Base-by-base conservation (phyloP, 1,284 basidiomycete genomes). In the Leccinum brunneo-olivaceum region DNA sequence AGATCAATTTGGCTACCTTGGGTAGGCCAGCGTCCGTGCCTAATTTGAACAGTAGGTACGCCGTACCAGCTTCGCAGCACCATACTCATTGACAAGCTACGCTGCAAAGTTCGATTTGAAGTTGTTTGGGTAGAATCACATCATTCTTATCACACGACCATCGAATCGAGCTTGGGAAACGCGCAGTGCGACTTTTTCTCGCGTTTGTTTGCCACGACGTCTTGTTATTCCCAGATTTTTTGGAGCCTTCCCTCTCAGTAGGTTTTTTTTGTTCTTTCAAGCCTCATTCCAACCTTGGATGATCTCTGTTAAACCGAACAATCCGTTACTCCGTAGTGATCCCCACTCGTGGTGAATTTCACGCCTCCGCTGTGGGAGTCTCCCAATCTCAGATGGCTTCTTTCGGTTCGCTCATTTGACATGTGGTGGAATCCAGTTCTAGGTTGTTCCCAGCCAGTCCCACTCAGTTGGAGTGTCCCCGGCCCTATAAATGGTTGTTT, bases 401-500 rank as follows among this genome's bases (percentile, higher is more conserved):
- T 43, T 34, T 23, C 21, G 12, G n/a, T 21, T 32, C 23, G 3
- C 24, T n/a, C 16, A 14, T 38, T 40, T 30, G 32, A 34, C 21
- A 25, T 14, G 9, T 18, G 40, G 25, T 35, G 21, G 29, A 34
- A 27, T 23, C 38, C 32, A 33, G 25, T 25, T 32, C 24, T 2
- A 28, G 35, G 9, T 29, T 44, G 30, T 43, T 49, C 28, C 11
- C 38, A 36, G 10, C 11, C 24, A 25, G 20, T 27, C 34, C 29
- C 20, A 12, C 24, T n/a, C 18, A 32, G 25, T 32, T 27, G 18
- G 43, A 15, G 33, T 18, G 39, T 33, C 44, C 36, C 27, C 37
- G 19, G 12, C 18, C 11, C 35, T 57, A 60, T 62, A 62, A 63
- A 49, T 35, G 14, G 19, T 10, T n/a, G 30, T 23, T 38, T 24